These are phyloP conservation scores for Moesziomyces aphidis DNA, from an alignment of 1,284 basidiomycete species.

Conservation along the genomic window DNA sequence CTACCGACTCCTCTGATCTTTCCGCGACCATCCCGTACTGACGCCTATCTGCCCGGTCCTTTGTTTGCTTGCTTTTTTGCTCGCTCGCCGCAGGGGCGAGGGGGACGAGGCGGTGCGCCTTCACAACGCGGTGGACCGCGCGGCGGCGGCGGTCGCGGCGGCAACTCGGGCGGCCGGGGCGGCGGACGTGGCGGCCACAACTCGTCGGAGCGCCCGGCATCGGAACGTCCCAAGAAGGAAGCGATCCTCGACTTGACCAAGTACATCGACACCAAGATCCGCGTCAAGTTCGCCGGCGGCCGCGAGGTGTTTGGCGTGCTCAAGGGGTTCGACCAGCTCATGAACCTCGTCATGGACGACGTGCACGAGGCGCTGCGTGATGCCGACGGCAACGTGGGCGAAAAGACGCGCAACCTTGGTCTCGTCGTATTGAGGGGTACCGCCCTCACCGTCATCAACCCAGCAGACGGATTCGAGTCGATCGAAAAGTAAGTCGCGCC, in stretches of 20 bases:
- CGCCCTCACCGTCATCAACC: constrained; percentile 64
- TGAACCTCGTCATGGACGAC: constrained; percentile 94
- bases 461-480: constrained; percentile 65
- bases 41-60: too few species aligned
- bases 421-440: constrained; percentile 65
- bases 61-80: too few species aligned
- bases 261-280: constrained; percentile 89
- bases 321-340: constrained; percentile 95
- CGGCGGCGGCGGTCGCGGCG: constrained; percentile 29
- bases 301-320: constrained; percentile 91
- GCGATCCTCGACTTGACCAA: constrained; percentile 95
- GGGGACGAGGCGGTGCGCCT: constrained; percentile 15
- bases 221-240: constrained; percentile 89
- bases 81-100: constrained; percentile 13
- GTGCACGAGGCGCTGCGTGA: constrained; percentile 78
- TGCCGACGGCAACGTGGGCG: constrained; percentile 53
- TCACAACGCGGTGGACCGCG: constrained; percentile 15
- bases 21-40: not conserved
- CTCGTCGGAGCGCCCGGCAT: constrained; percentile 15
- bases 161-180: constrained; percentile 7
- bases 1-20: not conserved
- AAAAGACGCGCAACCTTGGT: constrained; percentile 58
- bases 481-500: constrained; percentile 62
- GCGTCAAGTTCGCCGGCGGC: constrained; percentile 96
- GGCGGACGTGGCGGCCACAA: constrained; percentile 5